Evolutionary conservation across 495 filamentous ascomycete species (phyloP), one percentile per base, ranked within the genome.

Genomic region (Penicillium lagena): DNA sequence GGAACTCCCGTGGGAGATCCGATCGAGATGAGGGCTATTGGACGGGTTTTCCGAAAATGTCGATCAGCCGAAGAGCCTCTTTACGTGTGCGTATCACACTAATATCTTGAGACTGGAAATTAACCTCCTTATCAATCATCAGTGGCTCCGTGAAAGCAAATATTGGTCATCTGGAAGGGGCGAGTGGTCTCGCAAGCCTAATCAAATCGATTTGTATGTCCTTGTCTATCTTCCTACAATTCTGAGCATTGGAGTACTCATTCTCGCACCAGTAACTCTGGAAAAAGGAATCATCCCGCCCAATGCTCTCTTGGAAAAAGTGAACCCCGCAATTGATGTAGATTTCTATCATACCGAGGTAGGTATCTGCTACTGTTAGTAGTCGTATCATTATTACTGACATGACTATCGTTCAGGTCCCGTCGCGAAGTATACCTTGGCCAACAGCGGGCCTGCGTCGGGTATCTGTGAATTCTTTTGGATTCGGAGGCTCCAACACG

Each of bases 171-270:
- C 43, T 59, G 8, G 76, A 75, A 51, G 75, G 66, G 7, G 64
- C 70, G 3, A 73, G 71, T 10, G 80, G 78, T 4, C 39, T 83
- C 30, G 79, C 80, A 1, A 73, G 72, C 1, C 12, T 83, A 0
- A 52, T 85, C 2, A 83, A 83, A 60, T 66, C 71, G 1, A 58
- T 72, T 34, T 34, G 32, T 34, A 12, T 34, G 32, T 3, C n/a
- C 32, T 2, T 34, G 4, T 12, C 32, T 34, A 3, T 9, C 1
- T 34, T 34, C 2, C 7, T 12, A 11, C 8, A 7, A 43, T 54
- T 31, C 42, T 22, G 22, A 22, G 4, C 22, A 3, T 4, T 22
- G 22, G 22, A 22, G 15, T 22, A 22, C 22, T 22, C 22, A 22
- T 22, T 22, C 4, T 22, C 4, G 46, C 46, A 11, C 32, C 32